Evolutionary conservation across 345 rosid species (phyloP).

Genomic region (Eucalyptus marginata): DNA sequence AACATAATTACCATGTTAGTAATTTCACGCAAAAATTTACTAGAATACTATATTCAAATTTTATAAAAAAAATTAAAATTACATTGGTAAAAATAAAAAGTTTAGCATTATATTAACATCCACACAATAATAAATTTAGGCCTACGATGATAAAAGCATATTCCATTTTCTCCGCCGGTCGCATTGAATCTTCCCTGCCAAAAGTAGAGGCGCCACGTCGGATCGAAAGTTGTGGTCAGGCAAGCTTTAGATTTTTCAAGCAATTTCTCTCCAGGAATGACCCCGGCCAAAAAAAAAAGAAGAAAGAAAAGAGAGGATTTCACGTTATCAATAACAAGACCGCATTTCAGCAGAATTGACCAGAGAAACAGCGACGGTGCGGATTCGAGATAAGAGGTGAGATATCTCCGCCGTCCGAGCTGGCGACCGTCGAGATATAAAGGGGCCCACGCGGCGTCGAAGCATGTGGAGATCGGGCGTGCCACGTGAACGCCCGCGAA

Average conservation of each 20-base stretch:
- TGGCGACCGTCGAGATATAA: slow-evolving; percentile 27
- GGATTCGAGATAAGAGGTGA: not conserved
- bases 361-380: not conserved
- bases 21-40: not conserved
- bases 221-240: not conserved
- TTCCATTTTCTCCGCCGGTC: not conserved
- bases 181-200: not conserved
- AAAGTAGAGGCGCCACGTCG: not conserved
- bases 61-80: not conserved
- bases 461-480: slow-evolving; percentile 39
- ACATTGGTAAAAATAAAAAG: not conserved
- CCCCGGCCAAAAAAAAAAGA: not conserved
- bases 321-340: not conserved
- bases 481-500: slow-evolving; percentile 33
- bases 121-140: not conserved
- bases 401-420: slow-evolving; percentile 47
- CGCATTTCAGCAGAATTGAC: not conserved
- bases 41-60: rapidly evolving
- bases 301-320: not conserved
- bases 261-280: not conserved
- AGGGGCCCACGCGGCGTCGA: not conserved
- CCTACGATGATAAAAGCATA: not conserved
- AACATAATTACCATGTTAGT: rapidly evolving
- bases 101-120: not conserved
- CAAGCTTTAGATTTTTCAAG: not conserved